These are phyloP conservation scores for Ganoderma sinense DNA, from an alignment of 1,284 basidiomycete genomes.

Conservation along the genomic window DNA sequence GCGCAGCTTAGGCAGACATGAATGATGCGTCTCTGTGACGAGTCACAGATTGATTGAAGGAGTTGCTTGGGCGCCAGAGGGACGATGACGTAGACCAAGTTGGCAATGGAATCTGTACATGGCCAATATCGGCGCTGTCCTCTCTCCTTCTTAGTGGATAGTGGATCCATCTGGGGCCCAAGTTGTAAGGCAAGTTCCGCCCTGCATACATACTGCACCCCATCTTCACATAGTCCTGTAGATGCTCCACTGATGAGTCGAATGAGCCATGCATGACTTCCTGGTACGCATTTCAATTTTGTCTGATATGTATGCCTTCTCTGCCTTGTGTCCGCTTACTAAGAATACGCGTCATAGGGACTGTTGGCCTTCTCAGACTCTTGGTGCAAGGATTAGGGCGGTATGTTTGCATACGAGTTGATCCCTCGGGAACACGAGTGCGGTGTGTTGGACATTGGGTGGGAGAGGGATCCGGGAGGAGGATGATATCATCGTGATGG, in stretches of 20 bases:
- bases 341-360: neutral
- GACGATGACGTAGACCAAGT: no score
- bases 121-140: no score
- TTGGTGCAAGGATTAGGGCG: neutral
- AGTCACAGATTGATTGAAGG: no score
- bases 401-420: neutral
- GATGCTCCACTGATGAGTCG: neutral
- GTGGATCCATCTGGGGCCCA: no score
- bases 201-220: no score
- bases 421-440: no score
- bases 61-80: no score
- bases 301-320: neutral
- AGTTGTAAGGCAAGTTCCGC: neutral
- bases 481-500: neutral
- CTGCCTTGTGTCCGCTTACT: neutral
- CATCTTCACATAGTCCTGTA: neutral
- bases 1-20: no score
- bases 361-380: neutral
- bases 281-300: neutral
- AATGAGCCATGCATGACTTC: neutral
- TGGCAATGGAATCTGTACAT: no score
- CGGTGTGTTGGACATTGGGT: no score
- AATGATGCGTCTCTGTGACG: no score
- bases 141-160: neutral
- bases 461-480: neutral